Evolutionary conservation across 192 early-diverging fungal genomes (phyloP).

Genomic region (Coemansia sp.): DNA sequence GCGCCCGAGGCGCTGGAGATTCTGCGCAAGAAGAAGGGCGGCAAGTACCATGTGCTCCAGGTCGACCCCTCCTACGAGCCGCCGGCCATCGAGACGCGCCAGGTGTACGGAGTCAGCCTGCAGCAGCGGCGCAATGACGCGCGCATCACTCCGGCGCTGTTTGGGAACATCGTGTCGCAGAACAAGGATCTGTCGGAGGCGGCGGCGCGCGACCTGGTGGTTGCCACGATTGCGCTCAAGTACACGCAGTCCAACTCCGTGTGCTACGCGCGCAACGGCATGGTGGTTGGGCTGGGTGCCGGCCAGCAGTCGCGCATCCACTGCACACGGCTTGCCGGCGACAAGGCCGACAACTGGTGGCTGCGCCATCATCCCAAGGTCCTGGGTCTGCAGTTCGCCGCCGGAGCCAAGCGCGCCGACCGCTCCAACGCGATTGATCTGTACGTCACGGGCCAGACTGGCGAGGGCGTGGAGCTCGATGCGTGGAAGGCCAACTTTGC

Average conservation of each 20-base stretch:
- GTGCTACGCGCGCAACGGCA: slow-evolving; percentile 97
- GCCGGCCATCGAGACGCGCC: slow-evolving; percentile 77
- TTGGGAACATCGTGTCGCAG: slow-evolving; percentile 85
- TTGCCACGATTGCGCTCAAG: slow-evolving; percentile 97
- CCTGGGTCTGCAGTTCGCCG: slow-evolving; percentile 84
- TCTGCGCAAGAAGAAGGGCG: slow-evolving; percentile 92
- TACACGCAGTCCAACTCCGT: slow-evolving; percentile 99
- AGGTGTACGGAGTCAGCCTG: slow-evolving; percentile 91
- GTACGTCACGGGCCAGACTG: slow-evolving; percentile 88
- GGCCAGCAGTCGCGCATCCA: slow-evolving; percentile 99
- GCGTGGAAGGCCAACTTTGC: slow-evolving; percentile 84
- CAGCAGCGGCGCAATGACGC: slow-evolving; percentile 92
- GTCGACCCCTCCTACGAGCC: slow-evolving; percentile 93
- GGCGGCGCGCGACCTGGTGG: slow-evolving; percentile 83
- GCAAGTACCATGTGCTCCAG: slow-evolving; percentile 94
- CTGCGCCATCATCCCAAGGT: slow-evolving; percentile 95
- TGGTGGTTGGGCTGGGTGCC: slow-evolving; percentile 95
- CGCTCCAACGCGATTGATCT: slow-evolving; percentile 97
- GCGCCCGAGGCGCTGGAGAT: slow-evolving; percentile 84
- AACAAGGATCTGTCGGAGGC: slow-evolving; percentile 69
- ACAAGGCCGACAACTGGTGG: slow-evolving; percentile 99
- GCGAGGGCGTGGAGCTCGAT: slow-evolving; percentile 63
- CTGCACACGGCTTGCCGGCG: slow-evolving; percentile 97
- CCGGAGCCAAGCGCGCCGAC: slow-evolving; percentile 88
- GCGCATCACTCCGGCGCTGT: slow-evolving; percentile 71